phyloP scores from a whole-genome alignment of 2,329 filamentous ascomycete species.

The Beauveria scarabaeidicola region DNA sequence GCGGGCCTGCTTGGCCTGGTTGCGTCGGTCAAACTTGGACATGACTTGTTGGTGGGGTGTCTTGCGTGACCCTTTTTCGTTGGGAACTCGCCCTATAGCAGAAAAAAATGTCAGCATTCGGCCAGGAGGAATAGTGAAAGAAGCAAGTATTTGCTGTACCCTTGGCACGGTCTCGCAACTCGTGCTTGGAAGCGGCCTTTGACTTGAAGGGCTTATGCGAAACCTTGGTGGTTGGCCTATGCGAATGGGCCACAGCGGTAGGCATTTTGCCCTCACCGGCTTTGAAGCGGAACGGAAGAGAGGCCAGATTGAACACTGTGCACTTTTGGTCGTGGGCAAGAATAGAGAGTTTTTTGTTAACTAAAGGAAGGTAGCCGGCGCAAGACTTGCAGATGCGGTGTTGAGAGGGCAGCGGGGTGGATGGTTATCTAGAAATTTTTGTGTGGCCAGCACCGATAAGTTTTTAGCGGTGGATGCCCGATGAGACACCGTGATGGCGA shows the following conservation, averaged over 20 bases:
- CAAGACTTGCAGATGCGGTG: slow-evolving; percentile 27
- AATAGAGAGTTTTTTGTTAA: not conserved
- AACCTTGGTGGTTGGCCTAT: slow-evolving; percentile 85
- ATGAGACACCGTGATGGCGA: slow-evolving; percentile 3
- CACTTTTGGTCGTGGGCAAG: not conserved
- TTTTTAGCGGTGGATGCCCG: slow-evolving; percentile 8
- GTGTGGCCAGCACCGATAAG: slow-evolving; percentile 11
- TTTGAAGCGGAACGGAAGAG: slow-evolving; percentile 81
- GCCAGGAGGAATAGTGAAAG: not conserved
- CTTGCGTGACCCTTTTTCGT: slow-evolving; percentile 67
- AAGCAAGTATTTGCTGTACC: slow-evolving; percentile 39
- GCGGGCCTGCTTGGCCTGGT: slow-evolving; percentile 88
- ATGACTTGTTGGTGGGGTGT: slow-evolving; percentile 94
- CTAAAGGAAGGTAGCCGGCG: not conserved
- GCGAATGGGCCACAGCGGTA: slow-evolving; percentile 65
- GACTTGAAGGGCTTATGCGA: slow-evolving; percentile 89
- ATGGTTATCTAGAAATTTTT: slow-evolving; percentile 25
- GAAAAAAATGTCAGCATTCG: slow-evolving; percentile 12
- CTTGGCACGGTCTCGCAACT: slow-evolving; percentile 77
- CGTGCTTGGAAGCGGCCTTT: slow-evolving; percentile 78
- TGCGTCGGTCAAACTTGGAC: slow-evolving; percentile 92
- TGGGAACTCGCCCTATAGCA: slow-evolving; percentile 62
- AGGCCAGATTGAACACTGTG: slow-evolving; percentile 46
- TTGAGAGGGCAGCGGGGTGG: slow-evolving; percentile 10
- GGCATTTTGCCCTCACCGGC: slow-evolving; percentile 72